Evolutionary conservation across 352 stramenopile species (phyloP).

Genomic region (Phytophthora sojae): DNA sequence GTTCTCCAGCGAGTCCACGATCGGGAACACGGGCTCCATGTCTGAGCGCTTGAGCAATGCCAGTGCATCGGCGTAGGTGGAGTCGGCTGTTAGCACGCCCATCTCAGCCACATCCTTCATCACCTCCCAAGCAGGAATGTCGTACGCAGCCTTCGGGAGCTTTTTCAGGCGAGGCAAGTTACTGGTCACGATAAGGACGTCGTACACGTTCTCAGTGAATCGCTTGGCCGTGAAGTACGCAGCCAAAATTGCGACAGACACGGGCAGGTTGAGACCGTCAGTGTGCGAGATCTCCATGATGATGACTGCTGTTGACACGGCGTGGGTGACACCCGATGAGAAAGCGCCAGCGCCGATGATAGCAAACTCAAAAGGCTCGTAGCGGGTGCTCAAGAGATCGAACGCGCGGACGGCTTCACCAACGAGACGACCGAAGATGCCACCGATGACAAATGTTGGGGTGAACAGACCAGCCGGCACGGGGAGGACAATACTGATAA

Average conservation of each 20-base stretch:
- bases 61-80: conserved; percentile 70
- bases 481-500: conserved; percentile 79
- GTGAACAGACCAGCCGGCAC: conserved; percentile 85
- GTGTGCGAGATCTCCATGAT: conserved; percentile 94
- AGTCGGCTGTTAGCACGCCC: conserved; percentile 69
- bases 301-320: conserved; percentile 94
- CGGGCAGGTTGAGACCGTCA: conserved; percentile 84
- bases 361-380: conserved; percentile 93
- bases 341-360: conserved; percentile 94
- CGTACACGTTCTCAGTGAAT: conserved; percentile 93
- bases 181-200: conserved; percentile 89
- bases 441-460: conserved; percentile 86
- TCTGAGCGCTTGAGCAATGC: conserved; percentile 54
- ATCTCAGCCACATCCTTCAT: conserved; percentile 84
- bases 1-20: conserved; percentile 74
- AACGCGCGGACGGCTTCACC: conserved; percentile 79
- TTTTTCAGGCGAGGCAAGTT: conserved; percentile 81
- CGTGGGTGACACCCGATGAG: conserved; percentile 92
- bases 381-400: conserved; percentile 64
- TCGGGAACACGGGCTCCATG: conserved; percentile 73
- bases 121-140: conserved; percentile 86
- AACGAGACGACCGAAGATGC: conserved; percentile 83
- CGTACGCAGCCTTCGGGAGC: conserved; percentile 84
- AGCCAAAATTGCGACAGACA: conserved; percentile 89
- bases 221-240: conserved; percentile 92